These are phyloP conservation scores for Hypoxylon sp. DNA, from an alignment of 2,329 filamentous ascomycete genomes.

Conservation along the genomic window DNA sequence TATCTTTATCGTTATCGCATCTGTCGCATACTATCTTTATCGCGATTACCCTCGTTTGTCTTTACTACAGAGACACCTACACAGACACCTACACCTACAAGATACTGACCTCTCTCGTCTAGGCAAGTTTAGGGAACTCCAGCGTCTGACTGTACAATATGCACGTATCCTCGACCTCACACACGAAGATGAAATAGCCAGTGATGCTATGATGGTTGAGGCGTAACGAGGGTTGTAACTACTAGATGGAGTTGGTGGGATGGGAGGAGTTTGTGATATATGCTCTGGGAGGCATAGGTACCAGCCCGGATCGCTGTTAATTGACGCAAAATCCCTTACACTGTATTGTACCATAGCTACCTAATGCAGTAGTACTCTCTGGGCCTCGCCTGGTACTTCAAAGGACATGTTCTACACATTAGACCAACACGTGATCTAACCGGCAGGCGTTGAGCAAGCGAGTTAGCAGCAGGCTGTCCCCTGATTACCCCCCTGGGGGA, in stretches of 20 bases:
- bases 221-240: constrained; percentile 30
- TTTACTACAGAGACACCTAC: too few species aligned
- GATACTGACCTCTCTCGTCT: constrained; percentile 51
- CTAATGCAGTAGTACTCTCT: constrained; percentile 2
- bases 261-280: constrained; percentile 22
- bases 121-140: constrained; percentile 96
- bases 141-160: constrained; percentile 94
- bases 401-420: neutral
- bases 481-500: neutral
- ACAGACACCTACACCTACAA: too few species aligned
- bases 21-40: too few species aligned
- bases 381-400: neutral
- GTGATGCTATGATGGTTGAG: constrained; percentile 53
- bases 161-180: constrained; percentile 80
- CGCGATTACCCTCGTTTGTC: constrained; percentile 4
- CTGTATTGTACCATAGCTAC: constrained; percentile 34
- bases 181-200: constrained; percentile 58
- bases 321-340: constrained; percentile 26
- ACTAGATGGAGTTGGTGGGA: constrained; percentile 21
- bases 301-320: constrained; percentile 19
- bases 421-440: constrained; percentile 10
- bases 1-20: constrained; percentile 17
- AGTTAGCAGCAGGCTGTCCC: neutral
- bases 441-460: neutral
- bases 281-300: constrained; percentile 16